Conservation (phyloP, 2,329 filamentous ascomycete genomes). For the Pezizomycotina sp. region DNA sequence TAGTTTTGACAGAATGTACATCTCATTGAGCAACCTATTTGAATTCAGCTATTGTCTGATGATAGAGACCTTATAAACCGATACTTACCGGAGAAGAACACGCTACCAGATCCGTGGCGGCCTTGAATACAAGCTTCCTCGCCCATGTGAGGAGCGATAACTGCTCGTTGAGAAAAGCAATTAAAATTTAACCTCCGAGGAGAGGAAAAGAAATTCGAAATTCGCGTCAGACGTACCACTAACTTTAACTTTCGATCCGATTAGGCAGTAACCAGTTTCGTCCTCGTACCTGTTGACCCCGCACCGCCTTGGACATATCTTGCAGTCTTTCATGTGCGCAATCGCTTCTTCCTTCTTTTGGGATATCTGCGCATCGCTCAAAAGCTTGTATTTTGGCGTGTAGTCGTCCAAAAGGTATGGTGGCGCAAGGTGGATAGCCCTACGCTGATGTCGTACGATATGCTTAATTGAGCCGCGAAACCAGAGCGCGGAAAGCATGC, state of each 20-base stretch:
- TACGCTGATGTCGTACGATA: too few species aligned
- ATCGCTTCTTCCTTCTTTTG: slow-evolving; percentile 60
- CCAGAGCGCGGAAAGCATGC: too few species aligned
- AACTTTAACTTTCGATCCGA: slow-evolving; percentile 60
- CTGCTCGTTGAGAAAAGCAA: slow-evolving; percentile 34
- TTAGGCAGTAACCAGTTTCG: slow-evolving; percentile 55
- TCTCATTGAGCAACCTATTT: slow-evolving; percentile 43
- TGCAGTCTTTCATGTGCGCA: slow-evolving; percentile 60
- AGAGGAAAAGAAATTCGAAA: neutral
- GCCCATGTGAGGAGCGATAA: slow-evolving; percentile 71
- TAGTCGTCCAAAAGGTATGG: slow-evolving; percentile 65
- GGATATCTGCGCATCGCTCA: slow-evolving; percentile 50
- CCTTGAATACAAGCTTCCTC: slow-evolving; percentile 76
- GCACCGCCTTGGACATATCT: slow-evolving; percentile 62
- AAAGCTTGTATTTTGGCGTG: slow-evolving; percentile 51
- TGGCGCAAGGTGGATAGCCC: too few species aligned
- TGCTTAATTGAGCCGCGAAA: too few species aligned
- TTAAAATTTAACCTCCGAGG: neutral
- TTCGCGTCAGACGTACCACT: slow-evolving; percentile 5
- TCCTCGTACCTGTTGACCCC: slow-evolving; percentile 66
- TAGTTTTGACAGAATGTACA: slow-evolving; percentile 54
- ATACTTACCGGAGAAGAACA: slow-evolving; percentile 54
- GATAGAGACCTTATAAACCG: slow-evolving; percentile 16
- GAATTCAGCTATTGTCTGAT: slow-evolving; percentile 22
- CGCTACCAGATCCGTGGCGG: slow-evolving; percentile 60